Conservation (phyloP, 306 rosid species). For the Hippophae tibetana region DNA sequence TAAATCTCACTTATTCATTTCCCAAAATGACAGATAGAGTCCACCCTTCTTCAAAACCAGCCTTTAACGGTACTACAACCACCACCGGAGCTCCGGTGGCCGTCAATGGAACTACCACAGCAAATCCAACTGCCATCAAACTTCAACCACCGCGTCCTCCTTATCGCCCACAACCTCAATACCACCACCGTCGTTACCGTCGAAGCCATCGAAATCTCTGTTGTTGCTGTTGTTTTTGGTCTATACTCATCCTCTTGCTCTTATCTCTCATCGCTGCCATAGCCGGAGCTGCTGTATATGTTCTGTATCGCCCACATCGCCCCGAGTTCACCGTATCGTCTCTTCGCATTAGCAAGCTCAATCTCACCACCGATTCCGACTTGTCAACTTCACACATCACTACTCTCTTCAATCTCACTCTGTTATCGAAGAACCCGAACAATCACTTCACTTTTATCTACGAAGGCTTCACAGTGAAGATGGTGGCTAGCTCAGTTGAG, state of each 20-base stretch:
- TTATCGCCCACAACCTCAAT: slow-evolving; percentile 60
- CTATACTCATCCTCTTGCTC: slow-evolving; percentile 42
- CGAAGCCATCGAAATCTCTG: slow-evolving; percentile 57
- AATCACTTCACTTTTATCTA: slow-evolving; percentile 66
- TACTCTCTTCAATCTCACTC: slow-evolving; percentile 63
- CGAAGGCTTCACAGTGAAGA: slow-evolving; percentile 44
- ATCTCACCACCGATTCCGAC: slow-evolving; percentile 61
- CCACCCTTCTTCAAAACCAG: slow-evolving; percentile 48
- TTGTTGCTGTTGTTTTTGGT: slow-evolving; percentile 97
- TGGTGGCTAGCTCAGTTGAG: slow-evolving; percentile 31
- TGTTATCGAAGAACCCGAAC: slow-evolving; percentile 70
- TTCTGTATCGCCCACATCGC: slow-evolving; percentile 80
- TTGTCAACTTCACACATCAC: slow-evolving; percentile 56
- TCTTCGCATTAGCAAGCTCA: slow-evolving; percentile 69
- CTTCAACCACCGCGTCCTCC: slow-evolving; percentile 44
- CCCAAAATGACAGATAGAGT: slow-evolving; percentile 49
- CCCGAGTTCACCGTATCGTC: slow-evolving; percentile 77
- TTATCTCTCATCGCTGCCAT: slow-evolving; percentile 57
- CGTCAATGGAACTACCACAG: slow-evolving; percentile 11
- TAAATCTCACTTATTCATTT: not conserved
- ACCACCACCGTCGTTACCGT: slow-evolving; percentile 43
- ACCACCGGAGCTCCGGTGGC: not conserved
- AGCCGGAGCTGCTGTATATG: slow-evolving; percentile 65
- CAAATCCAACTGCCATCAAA: slow-evolving; percentile 31
- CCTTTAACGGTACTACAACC: slow-evolving; percentile 19